Evolutionary conservation across 108 stramenopile genomes (phyloP), one percentile per base, ranked within the genome.

Genomic region (Cylindrotheca closterium): DNA sequence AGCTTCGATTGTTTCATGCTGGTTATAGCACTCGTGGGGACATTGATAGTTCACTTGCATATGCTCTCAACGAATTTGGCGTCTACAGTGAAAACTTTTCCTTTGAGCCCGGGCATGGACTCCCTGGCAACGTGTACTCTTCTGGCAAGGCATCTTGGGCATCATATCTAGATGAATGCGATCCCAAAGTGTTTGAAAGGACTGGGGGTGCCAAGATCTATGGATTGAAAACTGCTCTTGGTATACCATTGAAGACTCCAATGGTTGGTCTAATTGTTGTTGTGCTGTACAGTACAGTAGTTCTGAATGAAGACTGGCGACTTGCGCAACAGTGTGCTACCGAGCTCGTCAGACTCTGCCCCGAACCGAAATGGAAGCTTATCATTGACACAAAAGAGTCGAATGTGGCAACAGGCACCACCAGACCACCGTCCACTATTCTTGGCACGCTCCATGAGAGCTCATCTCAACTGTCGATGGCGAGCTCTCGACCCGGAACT

Each of bases 291-390:
- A 87, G 86, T 51, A 66, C 54, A 17, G 33, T 60, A 3, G 61
- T 71, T 49, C 45, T 87, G 30, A 48, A 47, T 4, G 82, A 76
- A 48, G 63, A 89, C 63, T 1, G 47, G 2, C 19, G 8, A 7
- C 51, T 83, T 24, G 71, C 78, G 8, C 24, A 78, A 45, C 57
- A 53, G 17, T 62, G 68, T 47, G 60, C 67, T 12, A 58, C 64
- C 2, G 77, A 71, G 29, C 63, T 86, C 24, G 48, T 71, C 26
- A 81, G 55, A 34, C 76, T 76, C 32, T 58, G 60, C 51, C 86
- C 86, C 2, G 80, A 79, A 31, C 89, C 89, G 2, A 79, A 79
- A 34, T 91, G 89, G 89, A 81, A 80, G 30, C 65, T 91, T 17
- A 75, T 77, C 15, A 78, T 86, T 34, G 89, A 88, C 47, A 68